Percentiles rank a stretch among this genome's conserved stretches.
phyloP scores from a whole-genome alignment of 2,329 filamentous ascomycete species.

The Paraphoma chrysanthemicola region DNA sequence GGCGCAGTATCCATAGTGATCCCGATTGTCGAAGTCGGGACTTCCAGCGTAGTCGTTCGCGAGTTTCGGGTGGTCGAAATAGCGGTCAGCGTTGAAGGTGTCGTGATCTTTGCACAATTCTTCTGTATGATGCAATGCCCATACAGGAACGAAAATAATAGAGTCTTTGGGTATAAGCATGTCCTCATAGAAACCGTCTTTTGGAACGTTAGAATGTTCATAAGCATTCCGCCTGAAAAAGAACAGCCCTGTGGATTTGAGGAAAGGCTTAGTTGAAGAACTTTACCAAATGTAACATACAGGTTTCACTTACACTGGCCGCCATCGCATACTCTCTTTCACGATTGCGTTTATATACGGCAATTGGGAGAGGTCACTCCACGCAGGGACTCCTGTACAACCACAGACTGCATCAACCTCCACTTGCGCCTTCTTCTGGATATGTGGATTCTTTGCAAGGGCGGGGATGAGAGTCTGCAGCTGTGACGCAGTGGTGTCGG shows the following conservation, averaged over 20 bases:
- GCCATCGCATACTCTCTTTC: constrained; percentile 16
- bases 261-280: not conserved
- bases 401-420: not conserved
- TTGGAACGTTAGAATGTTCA: not conserved
- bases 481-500: too few relatives aligned
- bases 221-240: too few relatives aligned
- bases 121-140: constrained; percentile 11
- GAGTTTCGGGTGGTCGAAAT: constrained; percentile 25
- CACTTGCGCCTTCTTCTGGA: not conserved
- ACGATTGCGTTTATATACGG: constrained; percentile 25
- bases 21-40: constrained; percentile 38
- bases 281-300: constrained; percentile 1
- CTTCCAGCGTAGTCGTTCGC: constrained; percentile 43
- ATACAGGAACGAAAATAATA: constrained; percentile 28
- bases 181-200: constrained; percentile 24
- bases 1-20: constrained; percentile 28
- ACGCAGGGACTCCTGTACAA: not conserved
- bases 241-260: not conserved
- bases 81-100: constrained; percentile 43
- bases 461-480: not conserved
- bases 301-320: constrained; percentile 3
- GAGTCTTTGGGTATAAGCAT: constrained; percentile 27
- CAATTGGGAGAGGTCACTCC: not conserved
- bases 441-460: not conserved
- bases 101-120: constrained; percentile 21